Evolutionary conservation across 2,329 filamentous ascomycete species (phyloP), one percentile per base, ranked within the genome.

Genomic region (Colletotrichum magnum): DNA sequence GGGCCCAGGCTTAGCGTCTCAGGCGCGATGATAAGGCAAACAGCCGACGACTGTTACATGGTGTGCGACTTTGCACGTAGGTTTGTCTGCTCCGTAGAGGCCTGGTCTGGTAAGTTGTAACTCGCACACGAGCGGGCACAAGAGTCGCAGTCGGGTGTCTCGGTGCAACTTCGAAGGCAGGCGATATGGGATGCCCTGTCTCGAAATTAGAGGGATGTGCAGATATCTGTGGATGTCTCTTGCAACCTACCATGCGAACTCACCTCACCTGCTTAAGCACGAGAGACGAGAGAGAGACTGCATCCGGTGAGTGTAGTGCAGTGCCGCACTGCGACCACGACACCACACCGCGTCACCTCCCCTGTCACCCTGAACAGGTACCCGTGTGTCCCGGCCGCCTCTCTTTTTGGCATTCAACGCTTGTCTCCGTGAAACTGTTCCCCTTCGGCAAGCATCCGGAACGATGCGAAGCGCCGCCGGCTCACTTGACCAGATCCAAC

Each of bases 101-200:
- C 21, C 36, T 45, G 18, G n/a, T 56, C n/a, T 10, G 48, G 28
- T 39, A 43, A 41, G 10, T 36, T 36, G 32, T 36, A 36, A 10
- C 32, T 36, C 32, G 32, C 13, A 45, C 43, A 58, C 16, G 36
- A 59, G 61, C 53, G 60, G 53, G 28, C 60, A 65, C 54, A 54
- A 54, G 28, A 53, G 53, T 64, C 47, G 60, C 65, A 68, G 60
- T 41, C 54, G 60, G 64, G 53, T 64, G 65, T 64, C 53, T 68
- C 52, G 53, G 65, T 68, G 53, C 60, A 53, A 68, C 59, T 68
- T 50, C 36, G 28, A 64, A 24, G 28, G 52, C 60, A 53, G 45
- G 41, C n/a, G 18, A 32, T 13, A 54, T 59, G 39, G 51, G 47
- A n/a, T 60, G 36, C 28, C 47, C 47, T 60, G 43, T 28, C 47